Evolutionary conservation across 2,329 filamentous ascomycete species (phyloP), one percentile per base, ranked within the genome.

Genomic region (Diaporthe sp.): DNA sequence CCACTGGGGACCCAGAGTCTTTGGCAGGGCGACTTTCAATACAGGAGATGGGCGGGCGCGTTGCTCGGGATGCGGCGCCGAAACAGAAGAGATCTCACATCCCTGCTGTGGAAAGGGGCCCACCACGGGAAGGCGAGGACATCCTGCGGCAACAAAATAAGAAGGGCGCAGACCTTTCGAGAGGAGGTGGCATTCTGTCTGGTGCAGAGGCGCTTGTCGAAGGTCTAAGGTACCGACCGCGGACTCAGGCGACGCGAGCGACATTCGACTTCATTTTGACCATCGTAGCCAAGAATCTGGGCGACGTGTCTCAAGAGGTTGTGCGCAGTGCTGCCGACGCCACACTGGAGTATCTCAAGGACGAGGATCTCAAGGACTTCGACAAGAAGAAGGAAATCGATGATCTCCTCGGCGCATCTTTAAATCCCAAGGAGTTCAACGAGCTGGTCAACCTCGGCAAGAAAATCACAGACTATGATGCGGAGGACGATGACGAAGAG

Each of bases 311-410:
- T 1, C 94, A 97, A 78, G 95, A 97, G 81, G 93, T 98, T 72
- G 95, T 98, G 59, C 92, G 95, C 79, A 99, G 97, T 84, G 97
- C 97, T 22, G 96, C 97, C 19, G 97, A 99, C 83, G 95, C 94
- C 4, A 92, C 96, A 3, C 84, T 99, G 72, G 97, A 99, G 82
- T 95, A 94, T 77, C 87, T 99, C 59, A 99, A 99, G 84, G 96
- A 98, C 79, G 96, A 98, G 77, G 94, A 96, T 77, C 88, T 98
- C 87, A 98, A 98, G 84, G 97, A 99, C 82, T 94, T 98, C 76
- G 97, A 99, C 83, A 98, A 97, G 88, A 99, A 99, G 88, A 98
- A 96, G 85, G 95, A 98, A 83, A 92, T 98, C 58, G 97, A 99
- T 80, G 97, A 98, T 78, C 92, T 98, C 76, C 85, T 99, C 57